phyloP scores from a whole-genome alignment of 2,329 filamentous ascomycete genomes.

The Diaporthe sp. region DNA sequence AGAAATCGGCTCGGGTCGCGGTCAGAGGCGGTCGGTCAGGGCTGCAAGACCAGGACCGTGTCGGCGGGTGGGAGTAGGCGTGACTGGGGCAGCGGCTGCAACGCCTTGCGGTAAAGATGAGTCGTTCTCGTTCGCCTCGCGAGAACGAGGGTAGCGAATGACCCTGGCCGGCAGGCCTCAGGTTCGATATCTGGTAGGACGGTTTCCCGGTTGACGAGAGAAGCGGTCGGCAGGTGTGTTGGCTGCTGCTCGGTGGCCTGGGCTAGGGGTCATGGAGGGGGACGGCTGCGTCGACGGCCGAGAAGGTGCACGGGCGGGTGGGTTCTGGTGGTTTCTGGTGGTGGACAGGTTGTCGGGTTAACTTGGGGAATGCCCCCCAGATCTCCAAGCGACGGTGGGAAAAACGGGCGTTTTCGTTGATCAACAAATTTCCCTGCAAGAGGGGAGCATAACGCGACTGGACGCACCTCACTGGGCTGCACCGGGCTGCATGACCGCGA shows the following conservation, averaged over 20 bases:
- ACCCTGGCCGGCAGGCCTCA: constrained; percentile 18
- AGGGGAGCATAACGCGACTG: constrained; percentile 33
- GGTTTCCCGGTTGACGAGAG: background rate
- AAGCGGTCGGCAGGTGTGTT: background rate
- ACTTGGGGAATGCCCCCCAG: constrained; percentile 31
- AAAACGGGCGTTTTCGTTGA: constrained; percentile 32
- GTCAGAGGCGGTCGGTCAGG: constrained; percentile 9
- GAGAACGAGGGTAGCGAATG: background rate
- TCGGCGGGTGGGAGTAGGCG: background rate
- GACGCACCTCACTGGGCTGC: constrained; percentile 32
- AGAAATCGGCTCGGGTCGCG: constrained; percentile 23
- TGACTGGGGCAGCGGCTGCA: background rate
- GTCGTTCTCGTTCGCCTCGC: constrained; percentile 6
- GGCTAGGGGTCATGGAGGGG: constrained; percentile 21
- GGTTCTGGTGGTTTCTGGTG: constrained; percentile 23
- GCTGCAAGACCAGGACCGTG: background rate
- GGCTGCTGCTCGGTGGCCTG: background rate
- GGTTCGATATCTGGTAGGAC: background rate
- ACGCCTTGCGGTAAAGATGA: background rate
- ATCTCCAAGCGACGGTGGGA: constrained; percentile 17
- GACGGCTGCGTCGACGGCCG: constrained; percentile 1
- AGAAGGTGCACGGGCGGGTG: constrained; percentile 28
- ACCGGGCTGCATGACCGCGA: constrained; percentile 32
- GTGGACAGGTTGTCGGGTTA: constrained; percentile 37
- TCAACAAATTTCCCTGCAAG: constrained; percentile 32